Evolutionary conservation across 441 rosid species (phyloP).

Genomic region (Geranium incanum): DNA sequence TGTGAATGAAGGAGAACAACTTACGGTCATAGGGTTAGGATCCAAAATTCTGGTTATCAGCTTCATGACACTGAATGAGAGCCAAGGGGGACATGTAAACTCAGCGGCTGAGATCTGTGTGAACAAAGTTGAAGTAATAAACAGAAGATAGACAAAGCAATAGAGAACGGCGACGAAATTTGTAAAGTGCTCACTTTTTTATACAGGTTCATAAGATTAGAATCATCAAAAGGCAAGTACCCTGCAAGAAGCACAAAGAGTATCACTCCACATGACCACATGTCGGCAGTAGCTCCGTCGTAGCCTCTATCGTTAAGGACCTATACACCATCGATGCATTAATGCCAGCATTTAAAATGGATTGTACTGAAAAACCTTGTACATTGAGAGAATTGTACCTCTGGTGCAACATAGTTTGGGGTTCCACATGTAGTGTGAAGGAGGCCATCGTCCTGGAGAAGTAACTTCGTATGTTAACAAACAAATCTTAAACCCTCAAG

Average conservation of each 20-base stretch:
- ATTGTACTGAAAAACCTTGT: slow-evolving; percentile 3
- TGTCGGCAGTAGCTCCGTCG: slow-evolving; percentile 88
- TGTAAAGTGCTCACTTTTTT: slow-evolving; percentile 65
- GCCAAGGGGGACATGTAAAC: slow-evolving; percentile 88
- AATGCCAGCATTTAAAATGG: too few species aligned
- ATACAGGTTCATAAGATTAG: slow-evolving; percentile 84
- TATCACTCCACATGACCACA: slow-evolving; percentile 98
- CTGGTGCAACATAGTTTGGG: slow-evolving; percentile 95
- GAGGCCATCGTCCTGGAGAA: slow-evolving; percentile 78
- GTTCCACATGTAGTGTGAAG: slow-evolving; percentile 97
- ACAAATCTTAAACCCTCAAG: slow-evolving; percentile 8
- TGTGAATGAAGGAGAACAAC: slow-evolving; percentile 23
- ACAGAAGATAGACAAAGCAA: slow-evolving; percentile 13
- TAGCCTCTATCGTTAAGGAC: slow-evolving; percentile 94
- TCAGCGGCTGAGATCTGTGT: slow-evolving; percentile 81
- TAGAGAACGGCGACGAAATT: slow-evolving; percentile 15
- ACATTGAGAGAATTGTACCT: slow-evolving; percentile 41
- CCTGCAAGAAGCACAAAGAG: slow-evolving; percentile 97
- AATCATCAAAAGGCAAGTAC: slow-evolving; percentile 95
- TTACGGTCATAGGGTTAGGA: slow-evolving; percentile 86
- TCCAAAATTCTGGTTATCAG: slow-evolving; percentile 74
- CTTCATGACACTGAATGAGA: slow-evolving; percentile 72
- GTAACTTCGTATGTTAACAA: slow-evolving; percentile 18
- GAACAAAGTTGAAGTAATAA: slow-evolving; percentile 18
- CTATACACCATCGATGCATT: slow-evolving; percentile 30